These are phyloP conservation scores for Infundibulicybe gibba DNA, from an alignment of 768 basidiomycete genomes.

Conservation along the genomic window DNA sequence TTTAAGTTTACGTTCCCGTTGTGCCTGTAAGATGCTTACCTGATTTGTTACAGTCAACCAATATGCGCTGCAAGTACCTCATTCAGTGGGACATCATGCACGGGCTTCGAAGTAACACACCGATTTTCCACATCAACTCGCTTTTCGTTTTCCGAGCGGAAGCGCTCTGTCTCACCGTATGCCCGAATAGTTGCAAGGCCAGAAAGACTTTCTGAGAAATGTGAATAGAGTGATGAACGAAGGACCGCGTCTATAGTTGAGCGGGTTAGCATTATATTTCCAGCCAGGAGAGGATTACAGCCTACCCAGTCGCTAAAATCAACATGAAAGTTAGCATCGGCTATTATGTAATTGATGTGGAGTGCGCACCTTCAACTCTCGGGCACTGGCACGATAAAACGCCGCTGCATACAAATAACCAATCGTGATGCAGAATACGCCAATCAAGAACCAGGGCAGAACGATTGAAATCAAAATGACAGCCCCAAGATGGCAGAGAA, in stretches of 20 bases:
- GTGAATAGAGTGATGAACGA: slow-evolving; percentile 83
- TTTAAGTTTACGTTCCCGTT: slow-evolving; percentile 9
- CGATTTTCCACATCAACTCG: slow-evolving; percentile 83
- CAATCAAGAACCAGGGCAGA: slow-evolving; percentile 83
- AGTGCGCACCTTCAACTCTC: slow-evolving; percentile 71
- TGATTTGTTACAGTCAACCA: slow-evolving; percentile 87
- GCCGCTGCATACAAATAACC: slow-evolving; percentile 68
- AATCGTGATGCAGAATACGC: slow-evolving; percentile 53
- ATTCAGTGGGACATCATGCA: neutral
- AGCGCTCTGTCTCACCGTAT: slow-evolving; percentile 77
- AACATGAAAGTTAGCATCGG: slow-evolving; percentile 1
- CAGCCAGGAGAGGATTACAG: neutral
- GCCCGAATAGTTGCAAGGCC: slow-evolving; percentile 88
- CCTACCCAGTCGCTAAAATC: slow-evolving; percentile 51
- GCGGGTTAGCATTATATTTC: no score
- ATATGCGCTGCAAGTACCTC: slow-evolving; percentile 54
- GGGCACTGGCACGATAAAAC: slow-evolving; percentile 84
- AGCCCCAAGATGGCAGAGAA: slow-evolving; percentile 66
- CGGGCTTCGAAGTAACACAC: slow-evolving; percentile 22
- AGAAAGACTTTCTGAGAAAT: slow-evolving; percentile 88
- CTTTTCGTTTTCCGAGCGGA: slow-evolving; percentile 70
- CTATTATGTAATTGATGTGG: neutral
- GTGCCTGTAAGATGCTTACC: slow-evolving; percentile 22
- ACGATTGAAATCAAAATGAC: slow-evolving; percentile 76
- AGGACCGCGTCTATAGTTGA: slow-evolving; percentile 65